Conservation (phyloP, 768 basidiomycete species). For the Mycena indigotica region DNA sequence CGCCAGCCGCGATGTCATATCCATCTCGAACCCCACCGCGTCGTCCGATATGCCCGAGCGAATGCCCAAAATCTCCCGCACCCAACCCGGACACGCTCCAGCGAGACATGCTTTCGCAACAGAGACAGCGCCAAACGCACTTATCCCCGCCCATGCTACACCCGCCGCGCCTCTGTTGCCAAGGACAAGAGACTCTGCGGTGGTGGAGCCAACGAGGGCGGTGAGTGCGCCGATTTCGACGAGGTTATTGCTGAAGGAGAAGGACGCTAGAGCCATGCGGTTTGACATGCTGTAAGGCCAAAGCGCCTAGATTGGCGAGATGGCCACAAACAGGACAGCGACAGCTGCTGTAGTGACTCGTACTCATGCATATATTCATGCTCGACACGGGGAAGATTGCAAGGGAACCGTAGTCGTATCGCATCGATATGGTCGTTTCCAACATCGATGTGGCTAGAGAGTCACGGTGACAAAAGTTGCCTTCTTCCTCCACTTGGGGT, state of each 20-base stretch:
- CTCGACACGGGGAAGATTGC: too few species aligned
- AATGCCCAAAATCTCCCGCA: conserved; percentile 31
- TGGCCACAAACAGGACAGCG: too few species aligned
- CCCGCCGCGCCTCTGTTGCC: conserved; percentile 32
- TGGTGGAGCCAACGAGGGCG: conserved; percentile 28
- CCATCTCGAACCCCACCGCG: conserved; percentile 29
- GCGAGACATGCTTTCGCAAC: conserved; percentile 30
- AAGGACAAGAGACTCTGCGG: conserved; percentile 28
- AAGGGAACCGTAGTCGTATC: too few species aligned
- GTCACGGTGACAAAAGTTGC: too few species aligned
- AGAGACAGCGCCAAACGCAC: conserved; percentile 29
- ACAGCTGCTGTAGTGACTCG: too few species aligned
- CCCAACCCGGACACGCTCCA: conserved; percentile 29
- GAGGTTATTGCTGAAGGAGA: conserved; percentile 7
- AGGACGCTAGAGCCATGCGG: neutral
- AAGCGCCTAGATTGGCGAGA: too few species aligned
- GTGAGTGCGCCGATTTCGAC: conserved; percentile 28
- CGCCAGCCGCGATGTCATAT: conserved; percentile 8
- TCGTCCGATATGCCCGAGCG: conserved; percentile 24
- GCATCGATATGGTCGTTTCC: too few species aligned
- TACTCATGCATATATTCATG: too few species aligned
- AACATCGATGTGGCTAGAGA: too few species aligned
- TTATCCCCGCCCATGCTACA: conserved; percentile 33
- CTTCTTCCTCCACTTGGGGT: too few species aligned
- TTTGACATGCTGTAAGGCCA: too few species aligned